phyloP scores from a whole-genome alignment of 192 early-diverging fungal species.

The Radiomyces spectabilis region DNA sequence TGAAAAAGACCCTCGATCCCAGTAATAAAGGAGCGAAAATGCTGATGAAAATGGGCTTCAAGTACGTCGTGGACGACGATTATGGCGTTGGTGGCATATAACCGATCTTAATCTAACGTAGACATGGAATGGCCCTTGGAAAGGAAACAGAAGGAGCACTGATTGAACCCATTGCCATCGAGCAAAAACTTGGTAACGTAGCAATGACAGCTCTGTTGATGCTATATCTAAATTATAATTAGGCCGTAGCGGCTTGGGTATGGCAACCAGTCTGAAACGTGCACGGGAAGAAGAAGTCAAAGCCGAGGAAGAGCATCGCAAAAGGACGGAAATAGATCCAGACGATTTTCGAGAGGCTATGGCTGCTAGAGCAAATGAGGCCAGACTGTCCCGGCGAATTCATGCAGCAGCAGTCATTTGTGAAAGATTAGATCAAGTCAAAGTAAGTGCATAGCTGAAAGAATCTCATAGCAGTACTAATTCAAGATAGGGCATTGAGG shows the following conservation, averaged over 20 bases:
- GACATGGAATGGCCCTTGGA: constrained; percentile 36
- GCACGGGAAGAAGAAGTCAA: constrained; percentile 26
- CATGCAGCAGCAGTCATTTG: constrained; percentile 30
- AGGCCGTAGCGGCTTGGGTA: constrained; percentile 40
- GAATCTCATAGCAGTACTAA: background rate
- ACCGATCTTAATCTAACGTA: background rate
- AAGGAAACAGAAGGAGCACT: constrained; percentile 12
- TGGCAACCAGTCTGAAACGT: constrained; percentile 31
- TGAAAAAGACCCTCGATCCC: constrained; percentile 34
- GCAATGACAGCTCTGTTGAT: background rate
- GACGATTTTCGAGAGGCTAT: constrained; percentile 30
- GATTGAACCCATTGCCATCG: constrained; percentile 20
- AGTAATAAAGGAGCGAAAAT: constrained; percentile 50
- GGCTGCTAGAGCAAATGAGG: constrained; percentile 20
- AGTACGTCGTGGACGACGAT: constrained; percentile 20
- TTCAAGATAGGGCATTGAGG: background rate
- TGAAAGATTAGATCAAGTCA: constrained; percentile 31
- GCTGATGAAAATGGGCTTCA: constrained; percentile 52
- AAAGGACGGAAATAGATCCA: constrained; percentile 22
- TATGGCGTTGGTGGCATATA: background rate
- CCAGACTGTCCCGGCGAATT: constrained; percentile 22
- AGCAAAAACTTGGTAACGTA: constrained; percentile 11
- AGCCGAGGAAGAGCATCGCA: constrained; percentile 6
- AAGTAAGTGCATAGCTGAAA: no score
- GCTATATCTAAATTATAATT: constrained; percentile 6